Percentiles rank a stretch among this genome's conserved stretches.
Evolutionary conservation across 2,329 filamentous ascomycete genomes (phyloP).

Genomic region (Trichophyton equinum): DNA sequence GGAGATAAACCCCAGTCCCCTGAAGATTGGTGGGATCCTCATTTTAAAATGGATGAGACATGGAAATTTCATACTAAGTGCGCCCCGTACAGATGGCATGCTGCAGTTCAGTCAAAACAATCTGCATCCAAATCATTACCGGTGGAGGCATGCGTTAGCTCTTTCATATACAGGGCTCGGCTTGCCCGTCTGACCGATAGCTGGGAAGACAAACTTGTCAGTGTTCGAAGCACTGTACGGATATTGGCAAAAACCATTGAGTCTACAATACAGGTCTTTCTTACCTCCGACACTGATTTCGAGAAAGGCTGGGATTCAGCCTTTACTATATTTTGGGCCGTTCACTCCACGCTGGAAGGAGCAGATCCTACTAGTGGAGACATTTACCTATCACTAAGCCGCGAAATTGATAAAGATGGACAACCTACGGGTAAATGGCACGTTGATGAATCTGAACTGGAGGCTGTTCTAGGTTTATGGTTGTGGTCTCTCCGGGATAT

Average conservation of each 20-base stretch:
- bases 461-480: constrained; percentile 25
- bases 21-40: neutral
- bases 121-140: neutral
- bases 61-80: neutral
- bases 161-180: neutral
- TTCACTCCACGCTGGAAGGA: neutral
- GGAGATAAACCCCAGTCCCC: neutral
- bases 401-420: constrained; percentile 3
- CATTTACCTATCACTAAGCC: constrained; percentile 6
- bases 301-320: neutral
- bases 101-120: neutral
- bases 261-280: neutral
- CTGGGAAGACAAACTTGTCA: neutral
- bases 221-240: neutral
- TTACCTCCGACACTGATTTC: neutral
- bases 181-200: neutral
- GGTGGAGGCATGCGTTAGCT: neutral
- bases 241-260: neutral
- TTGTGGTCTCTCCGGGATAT: constrained; percentile 19
- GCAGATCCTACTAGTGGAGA: neutral
- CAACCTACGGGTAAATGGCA: constrained; percentile 15
- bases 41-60: neutral
- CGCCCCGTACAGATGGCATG: neutral
- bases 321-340: neutral
- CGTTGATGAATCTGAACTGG: constrained; percentile 18